These are phyloP conservation scores for Candida odintsovae DNA, from an alignment of 805 yeast genomes.

Conservation along the genomic window DNA sequence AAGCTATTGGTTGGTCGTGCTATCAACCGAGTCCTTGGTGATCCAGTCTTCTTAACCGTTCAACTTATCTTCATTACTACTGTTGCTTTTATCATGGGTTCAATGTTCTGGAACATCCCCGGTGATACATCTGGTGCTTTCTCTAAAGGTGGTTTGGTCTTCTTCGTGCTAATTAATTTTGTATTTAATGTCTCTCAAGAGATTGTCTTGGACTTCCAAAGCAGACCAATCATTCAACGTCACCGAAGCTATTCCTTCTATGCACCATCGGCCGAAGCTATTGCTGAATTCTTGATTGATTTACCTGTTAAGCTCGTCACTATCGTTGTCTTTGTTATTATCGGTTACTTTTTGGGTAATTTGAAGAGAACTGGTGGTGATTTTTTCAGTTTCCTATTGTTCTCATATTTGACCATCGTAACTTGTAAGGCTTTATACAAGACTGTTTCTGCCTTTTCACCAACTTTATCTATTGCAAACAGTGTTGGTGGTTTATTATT, in stretches of 20 bases:
- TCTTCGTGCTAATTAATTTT: slow-evolving; percentile 56
- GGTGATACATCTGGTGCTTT: slow-evolving; percentile 39
- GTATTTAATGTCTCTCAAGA: slow-evolving; percentile 53
- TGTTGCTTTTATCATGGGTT: slow-evolving; percentile 49
- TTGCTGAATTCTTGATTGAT: slow-evolving; percentile 54
- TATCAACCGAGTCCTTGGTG: slow-evolving; percentile 40
- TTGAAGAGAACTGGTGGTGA: slow-evolving; percentile 43
- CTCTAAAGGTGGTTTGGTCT: slow-evolving; percentile 54
- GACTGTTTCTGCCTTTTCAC: slow-evolving; percentile 40
- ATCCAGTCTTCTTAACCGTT: slow-evolving; percentile 38
- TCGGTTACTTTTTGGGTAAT: slow-evolving; percentile 51
- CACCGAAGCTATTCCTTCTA: slow-evolving; percentile 68
- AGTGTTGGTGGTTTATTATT: slow-evolving; percentile 44
- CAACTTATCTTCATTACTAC: slow-evolving; percentile 37
- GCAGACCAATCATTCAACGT: slow-evolving; percentile 52
- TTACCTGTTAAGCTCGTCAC: slow-evolving; percentile 53
- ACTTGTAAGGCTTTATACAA: slow-evolving; percentile 48
- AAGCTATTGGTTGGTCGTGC: slow-evolving; percentile 38
- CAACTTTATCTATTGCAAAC: slow-evolving; percentile 44
- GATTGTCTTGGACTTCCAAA: slow-evolving; percentile 42
- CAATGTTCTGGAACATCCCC: slow-evolving; percentile 47
- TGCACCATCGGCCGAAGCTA: slow-evolving; percentile 67
- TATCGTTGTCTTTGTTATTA: slow-evolving; percentile 37
- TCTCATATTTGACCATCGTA: slow-evolving; percentile 34
- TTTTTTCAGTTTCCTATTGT: slow-evolving; percentile 44